Percentiles rank a stretch among this genome's conserved stretches.
Conservation (phyloP, 2,329 filamentous ascomycete species). For the Aspergillus fischeri region DNA sequence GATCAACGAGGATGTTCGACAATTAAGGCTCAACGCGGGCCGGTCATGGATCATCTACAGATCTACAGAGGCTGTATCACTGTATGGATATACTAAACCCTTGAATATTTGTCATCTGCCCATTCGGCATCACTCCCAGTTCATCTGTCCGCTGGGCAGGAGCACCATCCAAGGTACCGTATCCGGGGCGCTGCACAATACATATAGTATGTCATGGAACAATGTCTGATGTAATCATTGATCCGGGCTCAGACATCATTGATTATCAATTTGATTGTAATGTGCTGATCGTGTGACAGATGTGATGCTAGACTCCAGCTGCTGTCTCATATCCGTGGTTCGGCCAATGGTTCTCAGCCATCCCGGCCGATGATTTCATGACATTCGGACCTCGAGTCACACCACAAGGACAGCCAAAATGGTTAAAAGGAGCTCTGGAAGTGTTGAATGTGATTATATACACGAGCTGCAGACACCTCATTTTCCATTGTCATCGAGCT, state of each 20-base stretch:
- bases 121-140: background rate
- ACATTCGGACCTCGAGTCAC: background rate
- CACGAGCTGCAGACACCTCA: background rate
- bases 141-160: background rate
- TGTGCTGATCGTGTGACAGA: background rate
- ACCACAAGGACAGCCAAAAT: background rate
- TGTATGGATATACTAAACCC: background rate
- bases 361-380: background rate
- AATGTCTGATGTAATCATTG: background rate
- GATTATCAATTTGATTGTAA: background rate
- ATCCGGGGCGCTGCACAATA: background rate
- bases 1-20: conserved; percentile 17
- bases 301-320: background rate
- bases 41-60: background rate
- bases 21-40: background rate
- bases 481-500: background rate
- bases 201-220: background rate
- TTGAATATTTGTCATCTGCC: background rate
- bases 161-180: background rate
- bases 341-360: background rate
- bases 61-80: background rate
- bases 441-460: background rate
- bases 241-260: too few species aligned
- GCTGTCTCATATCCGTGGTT: background rate
- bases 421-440: background rate